phyloP scores from a whole-genome alignment of 2,329 filamentous ascomycete species.

The Alternaria hordeiaustralica region DNA sequence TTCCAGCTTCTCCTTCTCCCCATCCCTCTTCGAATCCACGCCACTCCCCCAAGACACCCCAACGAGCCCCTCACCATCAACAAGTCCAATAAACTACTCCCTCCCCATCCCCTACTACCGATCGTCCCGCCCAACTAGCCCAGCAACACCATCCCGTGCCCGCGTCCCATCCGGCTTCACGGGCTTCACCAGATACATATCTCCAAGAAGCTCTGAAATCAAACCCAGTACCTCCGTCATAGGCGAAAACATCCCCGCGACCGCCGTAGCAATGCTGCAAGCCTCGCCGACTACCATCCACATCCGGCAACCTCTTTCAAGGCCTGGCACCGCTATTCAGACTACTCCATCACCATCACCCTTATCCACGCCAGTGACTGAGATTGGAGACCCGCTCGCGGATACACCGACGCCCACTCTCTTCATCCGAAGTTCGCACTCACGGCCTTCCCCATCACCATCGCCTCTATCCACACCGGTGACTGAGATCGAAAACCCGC shows the following conservation, averaged over 20 bases:
- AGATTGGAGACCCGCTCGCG: not conserved
- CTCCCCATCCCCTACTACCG: not conserved
- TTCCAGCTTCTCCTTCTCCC: not conserved
- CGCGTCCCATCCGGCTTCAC: too few relatives aligned
- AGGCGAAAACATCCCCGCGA: not conserved
- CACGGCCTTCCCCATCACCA: not conserved
- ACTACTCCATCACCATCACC: not conserved
- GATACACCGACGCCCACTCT: not conserved
- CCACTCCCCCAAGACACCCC: not conserved
- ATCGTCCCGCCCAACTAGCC: not conserved
- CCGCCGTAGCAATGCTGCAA: not conserved
- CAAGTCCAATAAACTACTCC: not conserved
- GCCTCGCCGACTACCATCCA: not conserved
- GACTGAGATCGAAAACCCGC: not conserved
- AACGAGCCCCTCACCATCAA: not conserved
- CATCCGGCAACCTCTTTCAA: not conserved
- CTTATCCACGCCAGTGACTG: not conserved
- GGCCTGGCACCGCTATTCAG: not conserved
- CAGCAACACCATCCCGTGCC: not conserved
- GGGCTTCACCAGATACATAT: not conserved
- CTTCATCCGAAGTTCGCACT: not conserved
- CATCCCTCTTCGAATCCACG: not conserved
- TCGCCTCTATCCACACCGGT: not conserved
- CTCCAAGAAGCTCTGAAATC: not conserved
- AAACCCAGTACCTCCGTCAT: not conserved